Evolutionary conservation across 768 basidiomycete species (phyloP).

Genomic region (Pisolithus microcarpus): DNA sequence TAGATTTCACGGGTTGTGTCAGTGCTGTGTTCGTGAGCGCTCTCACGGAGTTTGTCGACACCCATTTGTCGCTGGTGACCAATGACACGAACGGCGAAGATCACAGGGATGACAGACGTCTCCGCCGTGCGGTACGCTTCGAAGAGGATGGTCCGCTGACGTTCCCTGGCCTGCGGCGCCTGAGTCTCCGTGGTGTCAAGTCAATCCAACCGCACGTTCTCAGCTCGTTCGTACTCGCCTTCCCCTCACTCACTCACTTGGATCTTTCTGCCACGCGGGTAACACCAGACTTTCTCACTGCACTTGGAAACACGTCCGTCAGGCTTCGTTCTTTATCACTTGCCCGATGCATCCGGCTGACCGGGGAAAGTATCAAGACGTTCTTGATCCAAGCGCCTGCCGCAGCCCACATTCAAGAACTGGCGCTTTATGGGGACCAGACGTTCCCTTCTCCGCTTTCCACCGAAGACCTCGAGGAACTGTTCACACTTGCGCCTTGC

Average conservation of each 20-base stretch:
- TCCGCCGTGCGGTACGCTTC: constrained; percentile 28
- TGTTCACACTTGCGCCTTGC: constrained; percentile 71
- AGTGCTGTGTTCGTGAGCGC: constrained; percentile 84
- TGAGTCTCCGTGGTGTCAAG: constrained; percentile 77
- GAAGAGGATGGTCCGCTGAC: constrained; percentile 43
- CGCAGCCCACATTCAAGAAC: constrained; percentile 56
- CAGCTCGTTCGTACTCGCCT: constrained; percentile 68
- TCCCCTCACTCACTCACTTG: constrained; percentile 82
- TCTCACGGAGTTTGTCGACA: constrained; percentile 73
- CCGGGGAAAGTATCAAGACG: constrained; percentile 65
- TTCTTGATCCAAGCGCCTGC: constrained; percentile 68
- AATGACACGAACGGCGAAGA: constrained; percentile 35
- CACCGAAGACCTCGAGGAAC: constrained; percentile 54
- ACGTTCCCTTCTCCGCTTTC: constrained; percentile 73
- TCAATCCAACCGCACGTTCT: constrained; percentile 65
- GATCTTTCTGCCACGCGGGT: constrained; percentile 88
- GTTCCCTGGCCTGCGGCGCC: constrained; percentile 67
- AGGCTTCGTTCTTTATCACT: constrained; percentile 75
- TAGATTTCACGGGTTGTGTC: constrained; percentile 94
- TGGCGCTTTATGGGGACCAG: constrained; percentile 85
- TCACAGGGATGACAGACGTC: constrained; percentile 23
- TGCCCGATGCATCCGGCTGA: constrained; percentile 78
- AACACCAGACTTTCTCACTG: constrained; percentile 64
- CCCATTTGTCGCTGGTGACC: constrained; percentile 44
- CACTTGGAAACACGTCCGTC: constrained; percentile 60